Evolutionary conservation across 306 rosid species (phyloP).

Genomic region (Medicago ruthenica): DNA sequence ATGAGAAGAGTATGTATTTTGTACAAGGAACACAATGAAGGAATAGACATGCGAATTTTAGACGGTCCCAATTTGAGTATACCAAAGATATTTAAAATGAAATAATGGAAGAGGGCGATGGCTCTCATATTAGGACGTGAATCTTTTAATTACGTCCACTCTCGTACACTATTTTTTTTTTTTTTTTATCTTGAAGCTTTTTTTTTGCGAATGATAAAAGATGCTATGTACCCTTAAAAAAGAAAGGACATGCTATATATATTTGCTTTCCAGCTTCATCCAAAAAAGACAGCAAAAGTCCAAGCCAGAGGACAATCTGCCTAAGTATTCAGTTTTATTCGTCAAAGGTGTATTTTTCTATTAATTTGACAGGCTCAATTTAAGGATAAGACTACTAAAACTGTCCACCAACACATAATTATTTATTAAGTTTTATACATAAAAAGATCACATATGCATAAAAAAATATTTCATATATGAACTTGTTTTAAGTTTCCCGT

Average conservation of each 20-base stretch:
- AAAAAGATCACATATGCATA: no score
- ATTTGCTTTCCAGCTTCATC: neutral
- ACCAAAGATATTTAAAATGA: neutral
- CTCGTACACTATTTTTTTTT: constrained; percentile 27
- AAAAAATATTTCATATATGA: no score
- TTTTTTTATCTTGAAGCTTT: constrained; percentile 28
- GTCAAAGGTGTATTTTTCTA: neutral
- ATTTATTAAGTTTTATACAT: no score
- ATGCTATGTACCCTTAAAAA: no score
- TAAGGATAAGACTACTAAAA: no score
- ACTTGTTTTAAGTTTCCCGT: no score
- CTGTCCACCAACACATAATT: no score
- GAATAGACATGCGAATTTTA: neutral
- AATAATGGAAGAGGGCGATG: no score
- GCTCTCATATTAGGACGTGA: neutral
- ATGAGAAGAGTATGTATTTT: neutral
- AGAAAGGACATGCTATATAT: neutral
- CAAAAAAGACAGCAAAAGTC: neutral
- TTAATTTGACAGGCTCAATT: neutral
- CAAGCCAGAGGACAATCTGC: neutral
- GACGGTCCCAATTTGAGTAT: neutral
- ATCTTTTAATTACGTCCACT: constrained; percentile 25
- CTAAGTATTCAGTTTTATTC: neutral
- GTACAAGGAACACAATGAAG: neutral
- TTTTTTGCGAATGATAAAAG: constrained; percentile 10